These are phyloP conservation scores for Golubevia pallescens DNA, from an alignment of 1,284 basidiomycete genomes.

Conservation along the genomic window DNA sequence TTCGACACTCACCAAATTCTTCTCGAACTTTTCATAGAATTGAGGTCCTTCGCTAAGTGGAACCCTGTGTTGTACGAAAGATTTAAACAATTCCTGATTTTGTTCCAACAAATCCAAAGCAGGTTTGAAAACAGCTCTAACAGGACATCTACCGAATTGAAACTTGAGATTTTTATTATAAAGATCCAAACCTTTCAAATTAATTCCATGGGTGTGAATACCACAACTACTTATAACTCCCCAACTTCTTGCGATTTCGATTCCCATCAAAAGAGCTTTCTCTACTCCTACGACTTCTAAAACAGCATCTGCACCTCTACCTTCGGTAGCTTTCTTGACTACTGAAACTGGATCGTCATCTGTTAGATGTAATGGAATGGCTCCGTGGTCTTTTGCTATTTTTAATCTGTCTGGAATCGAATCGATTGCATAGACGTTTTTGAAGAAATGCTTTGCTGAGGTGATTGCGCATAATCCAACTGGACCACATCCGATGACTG, in stretches of 20 bases:
- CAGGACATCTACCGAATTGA: constrained; percentile 85
- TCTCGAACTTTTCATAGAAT: constrained; percentile 55
- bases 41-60: constrained; percentile 45
- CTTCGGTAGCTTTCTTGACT: constrained; percentile 43
- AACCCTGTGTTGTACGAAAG: constrained; percentile 51
- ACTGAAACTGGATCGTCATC: constrained; percentile 28
- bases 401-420: constrained; percentile 28
- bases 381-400: constrained; percentile 53
- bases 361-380: constrained; percentile 49
- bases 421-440: constrained; percentile 61
- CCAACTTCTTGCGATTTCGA: constrained; percentile 78
- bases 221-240: constrained; percentile 82
- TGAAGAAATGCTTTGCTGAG: constrained; percentile 64
- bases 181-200: constrained; percentile 67
- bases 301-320: constrained; percentile 66
- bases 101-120: constrained; percentile 45
- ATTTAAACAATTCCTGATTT: constrained; percentile 42
- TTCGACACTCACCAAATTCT: constrained; percentile 19
- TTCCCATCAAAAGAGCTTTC: constrained; percentile 75
- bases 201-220: constrained; percentile 67
- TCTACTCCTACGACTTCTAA: constrained; percentile 79
- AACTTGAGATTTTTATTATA: constrained; percentile 79
- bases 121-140: constrained; percentile 45
- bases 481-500: constrained; percentile 67
- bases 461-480: constrained; percentile 67